Conservation (phyloP, 176 grass and related monocot genomes). For the Leersia perrieri region DNA sequence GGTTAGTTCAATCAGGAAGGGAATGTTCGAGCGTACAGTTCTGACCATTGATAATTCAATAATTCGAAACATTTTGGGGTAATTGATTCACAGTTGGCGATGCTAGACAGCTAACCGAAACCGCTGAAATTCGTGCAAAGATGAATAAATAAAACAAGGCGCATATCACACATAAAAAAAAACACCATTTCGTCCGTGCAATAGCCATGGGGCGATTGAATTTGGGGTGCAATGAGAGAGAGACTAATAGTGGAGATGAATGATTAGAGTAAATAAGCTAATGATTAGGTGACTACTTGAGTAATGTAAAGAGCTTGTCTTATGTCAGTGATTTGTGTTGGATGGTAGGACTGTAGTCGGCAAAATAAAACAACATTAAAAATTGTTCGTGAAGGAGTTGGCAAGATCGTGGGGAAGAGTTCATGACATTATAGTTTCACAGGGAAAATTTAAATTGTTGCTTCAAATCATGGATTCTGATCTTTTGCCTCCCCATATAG, state of each 20-base stretch:
- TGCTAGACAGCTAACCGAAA: conserved; percentile 27
- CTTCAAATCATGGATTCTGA: conserved; percentile 46
- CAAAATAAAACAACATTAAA: conserved; percentile 19
- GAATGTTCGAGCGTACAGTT: conserved; percentile 47
- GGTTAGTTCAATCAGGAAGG: not conserved
- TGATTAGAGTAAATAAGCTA: not conserved
- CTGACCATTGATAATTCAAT: conserved; percentile 50
- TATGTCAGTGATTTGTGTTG: conserved; percentile 12
- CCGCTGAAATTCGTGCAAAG: conserved; percentile 23
- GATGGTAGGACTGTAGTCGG: conserved; percentile 42
- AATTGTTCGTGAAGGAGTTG: conserved; percentile 37
- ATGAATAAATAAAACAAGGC: conserved; percentile 25
- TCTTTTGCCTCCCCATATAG: conserved; percentile 43
- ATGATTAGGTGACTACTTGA: conserved; percentile 36
- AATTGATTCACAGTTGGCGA: conserved; percentile 41
- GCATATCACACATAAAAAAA: conserved; percentile 10
- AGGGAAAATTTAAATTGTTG: conserved; percentile 5
- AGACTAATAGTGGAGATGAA: conserved; percentile 1
- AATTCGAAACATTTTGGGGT: conserved; percentile 18
- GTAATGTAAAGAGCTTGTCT: conserved; percentile 29
- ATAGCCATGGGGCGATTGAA: conserved; percentile 11
- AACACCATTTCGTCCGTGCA: not conserved
- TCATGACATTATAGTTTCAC: conserved; percentile 33
- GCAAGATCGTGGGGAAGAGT: conserved; percentile 59
- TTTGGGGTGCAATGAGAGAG: conserved; percentile 2